These are phyloP conservation scores for Colletotrichum sp. DNA, from an alignment of 2,329 filamentous ascomycete genomes.

Conservation along the genomic window DNA sequence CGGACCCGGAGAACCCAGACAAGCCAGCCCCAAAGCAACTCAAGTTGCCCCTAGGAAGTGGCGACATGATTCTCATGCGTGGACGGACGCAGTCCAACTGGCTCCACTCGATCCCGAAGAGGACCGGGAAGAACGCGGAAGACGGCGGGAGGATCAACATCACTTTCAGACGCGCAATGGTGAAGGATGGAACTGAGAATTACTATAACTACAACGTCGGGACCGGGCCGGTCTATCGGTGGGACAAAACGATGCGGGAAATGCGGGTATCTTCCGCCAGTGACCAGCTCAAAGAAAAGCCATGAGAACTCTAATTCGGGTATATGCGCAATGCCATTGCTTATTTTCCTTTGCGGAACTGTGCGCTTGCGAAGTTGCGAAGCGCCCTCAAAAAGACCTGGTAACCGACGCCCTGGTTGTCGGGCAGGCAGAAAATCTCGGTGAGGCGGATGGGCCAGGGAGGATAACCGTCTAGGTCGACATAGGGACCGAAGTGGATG, in stretches of 20 bases:
- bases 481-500: slow-evolving; percentile 82
- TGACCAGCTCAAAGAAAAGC: slow-evolving; percentile 26
- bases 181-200: slow-evolving; percentile 77
- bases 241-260: slow-evolving; percentile 62
- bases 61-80: slow-evolving; percentile 82
- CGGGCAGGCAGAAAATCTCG: slow-evolving; percentile 84
- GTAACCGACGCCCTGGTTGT: slow-evolving; percentile 87
- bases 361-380: slow-evolving; percentile 82
- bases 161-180: slow-evolving; percentile 75
- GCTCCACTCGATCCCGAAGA: slow-evolving; percentile 80
- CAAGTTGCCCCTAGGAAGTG: slow-evolving; percentile 63
- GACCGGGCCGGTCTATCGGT: slow-evolving; percentile 69
- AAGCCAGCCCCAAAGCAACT: slow-evolving; percentile 39
- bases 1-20: slow-evolving; percentile 23
- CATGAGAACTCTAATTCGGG: slow-evolving; percentile 8
- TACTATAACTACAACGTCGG: slow-evolving; percentile 88
- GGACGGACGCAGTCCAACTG: slow-evolving; percentile 77
- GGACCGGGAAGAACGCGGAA: slow-evolving; percentile 66
- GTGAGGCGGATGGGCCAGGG: slow-evolving; percentile 96
- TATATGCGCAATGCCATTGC: slow-evolving; percentile 1
- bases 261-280: slow-evolving; percentile 40
- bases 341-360: slow-evolving; percentile 83
- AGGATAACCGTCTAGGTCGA: slow-evolving; percentile 89
- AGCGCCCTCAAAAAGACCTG: slow-evolving; percentile 89
- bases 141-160: slow-evolving; percentile 77